phyloP scores from a whole-genome alignment of 1,284 basidiomycete species.

The Hemileia vastatrix region DNA sequence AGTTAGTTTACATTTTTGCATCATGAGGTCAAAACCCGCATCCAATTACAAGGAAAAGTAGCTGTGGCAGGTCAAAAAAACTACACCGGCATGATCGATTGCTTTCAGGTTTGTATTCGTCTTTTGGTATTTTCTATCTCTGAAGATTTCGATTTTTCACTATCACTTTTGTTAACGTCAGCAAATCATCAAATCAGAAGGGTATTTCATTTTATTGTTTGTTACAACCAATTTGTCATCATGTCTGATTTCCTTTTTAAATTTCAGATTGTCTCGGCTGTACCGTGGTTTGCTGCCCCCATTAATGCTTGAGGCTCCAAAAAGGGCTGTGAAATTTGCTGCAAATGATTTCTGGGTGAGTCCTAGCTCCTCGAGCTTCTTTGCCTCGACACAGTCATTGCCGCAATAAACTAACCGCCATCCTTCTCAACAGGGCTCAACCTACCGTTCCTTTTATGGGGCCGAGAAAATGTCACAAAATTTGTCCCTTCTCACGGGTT shows the following conservation, averaged over 20 bases:
- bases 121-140: neutral
- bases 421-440: conserved; percentile 9
- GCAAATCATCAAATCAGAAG: conserved; percentile 20
- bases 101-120: conserved; percentile 58
- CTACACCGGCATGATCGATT: conserved; percentile 63
- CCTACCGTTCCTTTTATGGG: conserved; percentile 50
- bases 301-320: conserved; percentile 89
- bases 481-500: conserved; percentile 80
- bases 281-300: conserved; percentile 93
- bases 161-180: neutral
- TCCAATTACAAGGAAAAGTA: conserved; percentile 81
- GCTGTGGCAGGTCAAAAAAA: conserved; percentile 49
- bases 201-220: neutral
- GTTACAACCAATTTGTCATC: neutral
- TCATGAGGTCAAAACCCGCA: conserved; percentile 75
- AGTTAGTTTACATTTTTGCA: conserved; percentile 31
- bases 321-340: conserved; percentile 90
- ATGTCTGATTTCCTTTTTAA: neutral
- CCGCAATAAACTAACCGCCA: too few species aligned
- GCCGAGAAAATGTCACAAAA: conserved; percentile 75
- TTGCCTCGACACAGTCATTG: neutral
- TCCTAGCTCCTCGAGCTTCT: neutral
- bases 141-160: neutral
- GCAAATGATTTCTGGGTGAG: conserved; percentile 82
- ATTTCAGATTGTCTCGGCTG: conserved; percentile 60